Conservation (phyloP, 495 filamentous ascomycete species). For the Emericellopsis terricola region DNA sequence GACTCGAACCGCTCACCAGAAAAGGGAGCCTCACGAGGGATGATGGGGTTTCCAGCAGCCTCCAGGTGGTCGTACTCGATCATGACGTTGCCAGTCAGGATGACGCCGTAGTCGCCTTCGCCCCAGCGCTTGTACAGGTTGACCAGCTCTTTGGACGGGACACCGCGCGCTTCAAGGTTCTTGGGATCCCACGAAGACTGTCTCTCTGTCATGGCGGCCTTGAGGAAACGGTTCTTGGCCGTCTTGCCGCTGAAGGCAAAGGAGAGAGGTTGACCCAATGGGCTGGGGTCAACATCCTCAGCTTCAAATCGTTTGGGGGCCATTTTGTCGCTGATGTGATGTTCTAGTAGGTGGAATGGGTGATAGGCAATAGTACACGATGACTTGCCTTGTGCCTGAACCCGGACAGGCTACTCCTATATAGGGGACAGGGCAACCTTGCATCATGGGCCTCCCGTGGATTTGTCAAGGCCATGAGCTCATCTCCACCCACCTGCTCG, state of each 20-base stretch:
- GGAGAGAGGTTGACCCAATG: conserved; percentile 34
- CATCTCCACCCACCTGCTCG: no score
- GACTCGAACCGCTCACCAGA: conserved; percentile 37
- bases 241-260: conserved; percentile 38
- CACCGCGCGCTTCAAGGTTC: conserved; percentile 29
- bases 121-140: conserved; percentile 43
- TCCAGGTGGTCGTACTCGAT: conserved; percentile 40
- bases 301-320: not conserved
- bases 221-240: conserved; percentile 42
- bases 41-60: conserved; percentile 37
- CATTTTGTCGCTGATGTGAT: no score
- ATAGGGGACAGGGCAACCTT: no score
- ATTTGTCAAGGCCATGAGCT: no score
- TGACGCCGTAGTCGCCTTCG: conserved; percentile 35
- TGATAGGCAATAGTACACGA: no score
- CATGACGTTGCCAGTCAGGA: conserved; percentile 46
- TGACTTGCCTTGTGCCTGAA: no score
- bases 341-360: no score
- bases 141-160: conserved; percentile 37
- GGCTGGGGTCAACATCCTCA: conserved; percentile 16
- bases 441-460: no score
- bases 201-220: conserved; percentile 45
- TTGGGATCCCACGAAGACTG: conserved; percentile 36
- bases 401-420: no score
- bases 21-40: conserved; percentile 26